Base-by-base conservation (phyloP, 805 yeast species). In the Ogataea trehalophila region DNA sequence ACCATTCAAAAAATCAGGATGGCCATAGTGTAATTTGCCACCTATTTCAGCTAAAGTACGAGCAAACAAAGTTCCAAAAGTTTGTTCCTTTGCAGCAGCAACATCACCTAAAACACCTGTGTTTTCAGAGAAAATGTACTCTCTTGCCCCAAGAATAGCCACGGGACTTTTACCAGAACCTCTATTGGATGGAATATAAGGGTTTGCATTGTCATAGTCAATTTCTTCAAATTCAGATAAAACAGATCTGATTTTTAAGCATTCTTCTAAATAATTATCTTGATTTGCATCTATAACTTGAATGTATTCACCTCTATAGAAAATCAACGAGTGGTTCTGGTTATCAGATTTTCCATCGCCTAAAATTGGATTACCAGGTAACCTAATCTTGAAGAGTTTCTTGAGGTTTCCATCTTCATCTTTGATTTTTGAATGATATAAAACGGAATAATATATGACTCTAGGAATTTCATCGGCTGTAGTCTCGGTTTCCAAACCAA, bases 271-370 rank as follows among this genome's bases (percentile, higher is more conserved):
- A 61, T 92, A 92, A 63, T 92, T 92, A 64, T 92, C 98, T 69
- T 92, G 98, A 58, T 92, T 92, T 1, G 98, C 96, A 73, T 92
- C 98, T 49, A 92, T 82, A 3, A 91, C 90, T 70, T 92, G 97
- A 54, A 92, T 84, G 62, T 90, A 91, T 61, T 92, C 98, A 20
- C 98, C 98, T 47, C 98, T 79, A 64, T 86, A 84, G 67, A 87
- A 92, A 14, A 91, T 82, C 37, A 92, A 63, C 2, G 95, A 81
- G 63, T 87, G 87, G 61, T 92, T 92, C 68, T 92, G 98, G 64
- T 92, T 92, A 64, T 92, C 98, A 15, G 97, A 84, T 64, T 92
- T 92, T 34, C 98, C 98, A 67, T 92, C 98, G 26, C 98, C 98
- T 26, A 42, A 42, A 44, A 92, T 92, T 13, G 98, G 98, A 67